Percentiles rank a stretch among this genome's conserved stretches.
These are phyloP conservation scores for Ceratocystis harringtonii DNA, from an alignment of 2,329 filamentous ascomycete genomes.

Conservation along the genomic window DNA sequence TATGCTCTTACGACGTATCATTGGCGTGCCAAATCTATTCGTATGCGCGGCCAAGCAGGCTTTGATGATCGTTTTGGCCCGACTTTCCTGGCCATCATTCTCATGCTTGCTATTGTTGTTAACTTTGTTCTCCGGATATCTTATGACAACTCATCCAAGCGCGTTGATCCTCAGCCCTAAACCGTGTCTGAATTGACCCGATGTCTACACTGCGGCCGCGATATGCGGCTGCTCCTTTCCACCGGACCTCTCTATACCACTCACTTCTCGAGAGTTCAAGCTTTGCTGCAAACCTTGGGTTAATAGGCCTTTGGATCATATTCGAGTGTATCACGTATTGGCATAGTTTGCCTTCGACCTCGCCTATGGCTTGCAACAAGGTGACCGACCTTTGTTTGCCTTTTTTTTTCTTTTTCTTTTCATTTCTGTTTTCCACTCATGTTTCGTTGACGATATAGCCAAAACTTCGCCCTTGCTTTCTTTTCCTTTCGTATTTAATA, in stretches of 20 bases:
- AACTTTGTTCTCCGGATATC: slow-evolving; percentile 79
- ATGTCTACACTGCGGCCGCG: neutral
- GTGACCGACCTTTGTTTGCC: neutral
- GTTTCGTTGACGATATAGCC: slow-evolving; percentile 4
- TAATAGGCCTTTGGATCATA: neutral
- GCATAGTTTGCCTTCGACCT: neutral
- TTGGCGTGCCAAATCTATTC: slow-evolving; percentile 88
- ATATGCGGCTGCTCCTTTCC: neutral
- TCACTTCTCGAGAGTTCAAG: neutral
- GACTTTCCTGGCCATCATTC: slow-evolving; percentile 71
- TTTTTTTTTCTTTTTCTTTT: neutral
- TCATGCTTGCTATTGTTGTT: slow-evolving; percentile 79
- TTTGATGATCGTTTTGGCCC: slow-evolving; percentile 95
- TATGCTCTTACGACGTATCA: slow-evolving; percentile 94
- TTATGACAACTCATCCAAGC: slow-evolving; percentile 23
- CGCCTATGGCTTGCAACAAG: neutral
- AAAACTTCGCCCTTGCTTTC: neutral
- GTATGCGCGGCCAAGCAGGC: slow-evolving; percentile 78
- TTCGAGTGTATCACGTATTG: neutral
- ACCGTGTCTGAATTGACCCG: no score
- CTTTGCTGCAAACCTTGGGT: neutral
- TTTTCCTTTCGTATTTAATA: neutral
- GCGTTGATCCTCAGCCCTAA: slow-evolving; percentile 7
- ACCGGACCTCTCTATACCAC: neutral
- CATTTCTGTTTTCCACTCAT: neutral